These are phyloP conservation scores for Dactylella cylindrospora DNA, from an alignment of 2,329 filamentous ascomycete genomes.

Conservation along the genomic window DNA sequence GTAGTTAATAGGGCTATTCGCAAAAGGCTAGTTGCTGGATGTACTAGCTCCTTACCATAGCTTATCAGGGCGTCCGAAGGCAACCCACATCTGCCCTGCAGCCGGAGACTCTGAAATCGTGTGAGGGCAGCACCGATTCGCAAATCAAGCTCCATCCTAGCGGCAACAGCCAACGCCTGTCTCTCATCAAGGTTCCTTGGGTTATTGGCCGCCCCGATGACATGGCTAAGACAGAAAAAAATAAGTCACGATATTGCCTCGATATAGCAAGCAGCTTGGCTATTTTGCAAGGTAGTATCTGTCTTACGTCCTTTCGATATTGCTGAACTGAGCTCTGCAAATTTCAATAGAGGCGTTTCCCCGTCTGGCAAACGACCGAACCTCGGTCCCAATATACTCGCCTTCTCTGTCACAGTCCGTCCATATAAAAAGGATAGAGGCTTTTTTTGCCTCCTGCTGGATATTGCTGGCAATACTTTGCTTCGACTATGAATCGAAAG, in stretches of 20 bases:
- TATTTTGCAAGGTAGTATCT: background rate
- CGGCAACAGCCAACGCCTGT: conserved; percentile 82
- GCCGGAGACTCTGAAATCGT: conserved; percentile 75
- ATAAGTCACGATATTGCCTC: conserved; percentile 32
- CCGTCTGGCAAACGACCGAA: conserved; percentile 74
- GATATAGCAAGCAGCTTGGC: conserved; percentile 17
- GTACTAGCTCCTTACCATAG: conserved; percentile 70
- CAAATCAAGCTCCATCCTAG: conserved; percentile 88
- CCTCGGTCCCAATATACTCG: conserved; percentile 91
- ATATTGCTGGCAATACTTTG: conserved; percentile 82
- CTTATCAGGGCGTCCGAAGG: conserved; percentile 67
- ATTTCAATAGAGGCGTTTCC: conserved; percentile 74
- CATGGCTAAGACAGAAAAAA: conserved; percentile 63
- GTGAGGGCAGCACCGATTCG: conserved; percentile 92
- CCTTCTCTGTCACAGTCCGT: conserved; percentile 98
- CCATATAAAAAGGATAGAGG: conserved; percentile 87
- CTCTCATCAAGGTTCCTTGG: conserved; percentile 77
- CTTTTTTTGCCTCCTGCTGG: conserved; percentile 69
- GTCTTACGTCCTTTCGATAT: conserved; percentile 81
- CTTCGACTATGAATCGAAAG: conserved; percentile 30
- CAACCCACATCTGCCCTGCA: conserved; percentile 72
- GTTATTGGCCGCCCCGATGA: conserved; percentile 76
- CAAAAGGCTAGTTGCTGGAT: too few relatives aligned
- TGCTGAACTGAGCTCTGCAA: conserved; percentile 88
- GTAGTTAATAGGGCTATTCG: background rate